Evolutionary conservation across 2,329 filamentous ascomycete genomes (phyloP).

Genomic region (Colletotrichum lindemuthianum): DNA sequence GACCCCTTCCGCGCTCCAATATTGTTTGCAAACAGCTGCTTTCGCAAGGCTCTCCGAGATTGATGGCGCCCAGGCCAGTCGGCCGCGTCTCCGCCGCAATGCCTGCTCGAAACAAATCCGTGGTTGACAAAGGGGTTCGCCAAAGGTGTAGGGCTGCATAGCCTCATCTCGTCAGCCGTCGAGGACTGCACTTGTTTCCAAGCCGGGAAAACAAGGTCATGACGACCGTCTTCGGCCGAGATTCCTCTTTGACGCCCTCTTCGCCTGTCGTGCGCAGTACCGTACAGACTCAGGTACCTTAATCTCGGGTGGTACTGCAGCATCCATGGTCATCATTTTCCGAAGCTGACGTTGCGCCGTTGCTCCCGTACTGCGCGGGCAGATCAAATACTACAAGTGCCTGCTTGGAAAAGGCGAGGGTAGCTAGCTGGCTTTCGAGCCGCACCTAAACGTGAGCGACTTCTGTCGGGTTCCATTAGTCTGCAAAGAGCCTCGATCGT

Average conservation of each 20-base stretch:
- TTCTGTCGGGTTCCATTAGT: not conserved
- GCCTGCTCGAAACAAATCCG: constrained; percentile 18
- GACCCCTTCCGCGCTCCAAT: constrained; percentile 6
- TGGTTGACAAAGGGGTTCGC: not conserved
- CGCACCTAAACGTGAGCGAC: not conserved
- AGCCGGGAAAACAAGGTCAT: constrained; percentile 19
- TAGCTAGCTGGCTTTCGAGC: too few species aligned
- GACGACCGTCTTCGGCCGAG: constrained; percentile 22
- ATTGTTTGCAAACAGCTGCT: constrained; percentile 13
- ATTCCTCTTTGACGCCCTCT: constrained; percentile 10
- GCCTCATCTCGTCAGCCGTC: constrained; percentile 24
- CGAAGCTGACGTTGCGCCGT: not conserved
- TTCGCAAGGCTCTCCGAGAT: constrained; percentile 21
- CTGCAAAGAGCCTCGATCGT: constrained; percentile 6
- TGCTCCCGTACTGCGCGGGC: too few species aligned
- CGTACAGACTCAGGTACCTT: constrained; percentile 27
- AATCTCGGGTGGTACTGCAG: constrained; percentile 39
- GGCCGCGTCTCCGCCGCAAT: not conserved
- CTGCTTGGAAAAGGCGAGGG: too few species aligned
- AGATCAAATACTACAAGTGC: too few species aligned
- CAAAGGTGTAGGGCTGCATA: constrained; percentile 41
- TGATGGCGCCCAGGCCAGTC: constrained; percentile 2
- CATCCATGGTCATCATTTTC: constrained; percentile 24
- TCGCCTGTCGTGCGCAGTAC: constrained; percentile 1
- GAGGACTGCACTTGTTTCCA: constrained; percentile 16